Percentiles rank a stretch among this genome's conserved stretches.
phyloP scores from a whole-genome alignment of 176 grass and related monocot species.

The Secale cereale region DNA sequence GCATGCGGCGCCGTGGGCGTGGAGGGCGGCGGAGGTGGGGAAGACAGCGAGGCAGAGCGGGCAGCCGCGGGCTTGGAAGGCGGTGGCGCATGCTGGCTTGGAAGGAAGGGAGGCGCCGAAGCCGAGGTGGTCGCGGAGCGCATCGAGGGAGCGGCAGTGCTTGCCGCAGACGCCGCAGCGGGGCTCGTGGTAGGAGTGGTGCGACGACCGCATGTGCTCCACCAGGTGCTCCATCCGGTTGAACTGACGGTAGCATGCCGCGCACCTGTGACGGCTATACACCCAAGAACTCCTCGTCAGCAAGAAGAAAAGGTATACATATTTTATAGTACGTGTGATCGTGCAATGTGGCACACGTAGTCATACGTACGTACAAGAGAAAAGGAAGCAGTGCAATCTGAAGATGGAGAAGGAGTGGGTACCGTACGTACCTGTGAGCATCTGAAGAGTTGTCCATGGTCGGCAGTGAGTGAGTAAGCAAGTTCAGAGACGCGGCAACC shows the following conservation, averaged over 20 bases:
- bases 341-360: no score
- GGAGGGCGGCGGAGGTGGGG: slow-evolving; percentile 10
- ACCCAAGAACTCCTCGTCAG: background rate
- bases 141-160: slow-evolving; percentile 77
- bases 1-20: slow-evolving; percentile 34
- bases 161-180: slow-evolving; percentile 64
- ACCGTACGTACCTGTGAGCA: slow-evolving; percentile 9
- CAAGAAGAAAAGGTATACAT: no score
- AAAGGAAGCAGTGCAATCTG: no score
- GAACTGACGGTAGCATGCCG: slow-evolving; percentile 77
- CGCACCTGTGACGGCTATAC: slow-evolving; percentile 38
- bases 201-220: slow-evolving; percentile 69
- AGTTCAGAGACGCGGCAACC: background rate
- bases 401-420: background rate
- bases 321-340: no score
- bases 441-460: slow-evolving; percentile 32
- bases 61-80: slow-evolving; percentile 53
- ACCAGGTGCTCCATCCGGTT: slow-evolving; percentile 87
- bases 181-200: slow-evolving; percentile 72
- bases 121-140: slow-evolving; percentile 80
- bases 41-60: slow-evolving; percentile 59
- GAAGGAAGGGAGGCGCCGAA: slow-evolving; percentile 49
- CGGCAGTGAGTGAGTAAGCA: background rate
- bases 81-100: slow-evolving; percentile 57
- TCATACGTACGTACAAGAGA: no score